phyloP scores from a whole-genome alignment of 768 basidiomycete genomes.

The Hygrocybe punicea region DNA sequence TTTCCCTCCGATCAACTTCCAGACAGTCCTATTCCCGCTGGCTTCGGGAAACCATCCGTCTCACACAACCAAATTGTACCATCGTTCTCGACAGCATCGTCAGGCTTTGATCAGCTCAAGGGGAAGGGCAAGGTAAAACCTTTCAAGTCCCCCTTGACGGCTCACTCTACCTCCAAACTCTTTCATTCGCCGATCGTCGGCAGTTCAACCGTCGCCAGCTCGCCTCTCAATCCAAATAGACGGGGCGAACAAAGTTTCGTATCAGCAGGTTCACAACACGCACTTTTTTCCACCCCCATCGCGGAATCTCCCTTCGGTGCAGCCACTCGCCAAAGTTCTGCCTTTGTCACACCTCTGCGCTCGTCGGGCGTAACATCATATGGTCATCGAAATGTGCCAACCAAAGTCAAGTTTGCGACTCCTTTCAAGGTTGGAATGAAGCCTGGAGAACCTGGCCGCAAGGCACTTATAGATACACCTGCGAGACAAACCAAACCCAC shows the following conservation, averaged over 20 bases:
- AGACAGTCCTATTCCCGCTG: conserved; percentile 40
- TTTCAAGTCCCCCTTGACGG: conserved; percentile 23
- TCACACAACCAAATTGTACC: conserved; percentile 10
- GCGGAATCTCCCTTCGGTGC: not conserved
- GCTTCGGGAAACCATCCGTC: conserved; percentile 22
- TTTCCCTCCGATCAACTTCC: conserved; percentile 28
- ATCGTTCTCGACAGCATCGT: conserved; percentile 7
- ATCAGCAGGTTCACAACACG: conserved; percentile 36
- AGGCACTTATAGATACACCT: conserved; percentile 17
- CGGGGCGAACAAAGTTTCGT: conserved; percentile 6
- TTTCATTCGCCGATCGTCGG: not conserved
- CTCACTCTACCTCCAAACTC: conserved; percentile 3
- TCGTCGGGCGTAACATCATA: not conserved
- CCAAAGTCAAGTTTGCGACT: conserved; percentile 47
- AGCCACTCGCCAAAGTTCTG: not conserved
- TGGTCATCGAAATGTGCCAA: conserved; percentile 23
- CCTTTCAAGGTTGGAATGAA: conserved; percentile 58
- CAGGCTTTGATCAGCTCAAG: conserved; percentile 11
- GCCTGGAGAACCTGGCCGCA: conserved; percentile 41
- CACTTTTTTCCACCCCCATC: conserved; percentile 28
- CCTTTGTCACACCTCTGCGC: conserved; percentile 15
- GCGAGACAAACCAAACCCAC: not conserved
- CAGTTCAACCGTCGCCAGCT: conserved; percentile 14
- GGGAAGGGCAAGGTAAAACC: conserved; percentile 17
- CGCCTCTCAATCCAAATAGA: conserved; percentile 31